Evolutionary conservation across 139 green algal species (phyloP), one percentile per base, ranked within the genome.

Genomic region (Tetraselmis chui): DNA sequence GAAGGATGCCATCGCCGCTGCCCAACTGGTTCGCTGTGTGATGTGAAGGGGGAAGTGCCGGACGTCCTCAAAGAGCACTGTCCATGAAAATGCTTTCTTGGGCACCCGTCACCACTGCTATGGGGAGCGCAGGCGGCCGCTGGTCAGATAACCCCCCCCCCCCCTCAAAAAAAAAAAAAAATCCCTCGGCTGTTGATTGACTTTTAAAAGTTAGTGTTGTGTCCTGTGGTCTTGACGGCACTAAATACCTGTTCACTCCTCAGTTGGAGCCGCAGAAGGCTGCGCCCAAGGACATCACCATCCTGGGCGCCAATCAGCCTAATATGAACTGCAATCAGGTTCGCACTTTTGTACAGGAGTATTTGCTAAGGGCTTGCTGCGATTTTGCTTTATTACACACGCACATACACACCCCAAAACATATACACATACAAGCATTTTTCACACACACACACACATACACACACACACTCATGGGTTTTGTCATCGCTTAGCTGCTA

Each of bases 21-120:
- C n/a, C n/a, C n/a, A n/a, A n/a, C n/a, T n/a, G n/a, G n/a, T n/a
- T n/a, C n/a, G n/a, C n/a, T 67, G 45, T 18, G 11, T 18, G 45
- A 25, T 67, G 45, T 18, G 5, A 5, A 67, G 59, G 2, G 86
- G 85, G 5, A 84, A 88, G 1, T 97, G 93, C 84, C 89, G 93
- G 11, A 95, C 93, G 1, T 90, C 90, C 26, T 87, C 86, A 22
- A 77, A 82, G 30, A 94, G 88, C 82, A 97, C 93, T 0, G 83
- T 90, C 29, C 93, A 97, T 30, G 93, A 97, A 80, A 97, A 97
- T 78, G 86, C 90, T 0, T 97, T 94, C 84, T 92, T 97, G 29
- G 77, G 80, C 25, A 2, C 86, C 1, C 82, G 89, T 22, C 90
- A 93, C 31, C 89, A 94, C 82, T 97, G 93, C 88, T 97, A 94